Evolutionary conservation across 495 filamentous ascomycete species (phyloP), one percentile per base, ranked within the genome.

Genomic region (Hapsidospora chrysogenum): DNA sequence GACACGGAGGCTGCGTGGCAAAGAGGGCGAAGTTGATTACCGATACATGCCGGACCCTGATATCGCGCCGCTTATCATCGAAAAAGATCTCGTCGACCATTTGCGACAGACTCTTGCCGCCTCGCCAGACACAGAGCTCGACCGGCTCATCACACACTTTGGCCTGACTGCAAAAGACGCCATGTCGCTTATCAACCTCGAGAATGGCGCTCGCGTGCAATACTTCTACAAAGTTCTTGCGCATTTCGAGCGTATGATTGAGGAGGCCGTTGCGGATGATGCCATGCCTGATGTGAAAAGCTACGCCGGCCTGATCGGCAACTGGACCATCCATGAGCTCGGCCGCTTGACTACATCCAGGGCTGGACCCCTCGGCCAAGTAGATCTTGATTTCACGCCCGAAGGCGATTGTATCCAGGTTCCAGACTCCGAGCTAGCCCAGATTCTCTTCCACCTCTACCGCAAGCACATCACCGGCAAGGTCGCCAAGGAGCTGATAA

Each of bases 31-130:
- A 46, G 84, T 96, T 2, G 89, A 97, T 46, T 97, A 97, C 50
- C 67, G 89, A 29, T 97, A 96, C 52, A 96, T 97, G 92, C 89
- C 89, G 1, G 89, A 99, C 51, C 84, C 89, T 2, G 89, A 99
- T 53, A 58, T 99, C 8, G 68, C 68, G 0, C 82, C 92, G 0
- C 61, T 99, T 8, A 47, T 82, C 3, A 76, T 99, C 41, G 76
- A 72, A 9, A 43, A 68, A 27, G 75, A 80, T 29, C 59, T 95
- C 4, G 56, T 94, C 13, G 46, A 63, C 8, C 56, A 73, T 40
- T 59, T 96, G 8, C 52, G 47, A 6, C 41, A 55, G 3, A 72
- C 54, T 0, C 57, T 92, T 28, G 84, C 83, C 0, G 51, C 58
- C 9, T 52, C 80, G 10, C 82, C 86, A 0, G 85, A 94, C 40